A percentile compares a stretch with the other conserved stretches of the same genome.
Conservation (phyloP, 2,329 filamentous ascomycete species). For the Mycogone perniciosa region DNA sequence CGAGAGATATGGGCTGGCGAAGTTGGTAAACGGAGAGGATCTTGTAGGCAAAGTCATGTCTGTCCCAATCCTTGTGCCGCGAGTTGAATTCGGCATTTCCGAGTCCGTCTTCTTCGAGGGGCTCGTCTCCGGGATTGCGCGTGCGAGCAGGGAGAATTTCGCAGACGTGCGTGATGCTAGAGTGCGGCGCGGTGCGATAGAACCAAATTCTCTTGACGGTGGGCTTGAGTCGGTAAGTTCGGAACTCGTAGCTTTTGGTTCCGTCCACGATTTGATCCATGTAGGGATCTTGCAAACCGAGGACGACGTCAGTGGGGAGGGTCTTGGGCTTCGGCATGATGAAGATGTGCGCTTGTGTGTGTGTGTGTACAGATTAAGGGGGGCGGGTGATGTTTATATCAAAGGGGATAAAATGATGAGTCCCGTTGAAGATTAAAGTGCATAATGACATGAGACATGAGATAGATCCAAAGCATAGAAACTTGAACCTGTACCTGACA, state of each 20-base stretch:
- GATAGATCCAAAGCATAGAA: no score
- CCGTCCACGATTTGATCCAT: slow-evolving; percentile 21
- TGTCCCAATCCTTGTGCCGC: slow-evolving; percentile 19
- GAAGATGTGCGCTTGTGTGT: neutral
- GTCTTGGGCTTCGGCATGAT: neutral
- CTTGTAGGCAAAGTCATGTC: slow-evolving; percentile 24
- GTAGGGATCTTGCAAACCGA: slow-evolving; percentile 2
- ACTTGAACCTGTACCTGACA: no score
- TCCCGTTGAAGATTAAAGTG: no score
- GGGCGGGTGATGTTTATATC: no score
- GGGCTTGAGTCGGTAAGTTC: slow-evolving; percentile 18
- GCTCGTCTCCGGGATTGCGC: slow-evolving; percentile 13
- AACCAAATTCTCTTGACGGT: slow-evolving; percentile 21
- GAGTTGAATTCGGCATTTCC: slow-evolving; percentile 24
- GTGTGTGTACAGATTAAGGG: no score
- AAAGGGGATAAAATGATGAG: no score
- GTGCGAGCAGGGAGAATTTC: slow-evolving; percentile 15
- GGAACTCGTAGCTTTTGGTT: slow-evolving; percentile 20
- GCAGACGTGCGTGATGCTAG: slow-evolving; percentile 22
- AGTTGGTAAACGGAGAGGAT: slow-evolving; percentile 21
- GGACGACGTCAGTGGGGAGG: neutral
- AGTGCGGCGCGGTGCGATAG: slow-evolving; percentile 21
- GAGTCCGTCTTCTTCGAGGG: slow-evolving; percentile 16
- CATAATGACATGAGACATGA: no score
- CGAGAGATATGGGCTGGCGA: slow-evolving; percentile 11